Base-by-base conservation (phyloP, 257 asterid species). In the Petunia secreta region DNA sequence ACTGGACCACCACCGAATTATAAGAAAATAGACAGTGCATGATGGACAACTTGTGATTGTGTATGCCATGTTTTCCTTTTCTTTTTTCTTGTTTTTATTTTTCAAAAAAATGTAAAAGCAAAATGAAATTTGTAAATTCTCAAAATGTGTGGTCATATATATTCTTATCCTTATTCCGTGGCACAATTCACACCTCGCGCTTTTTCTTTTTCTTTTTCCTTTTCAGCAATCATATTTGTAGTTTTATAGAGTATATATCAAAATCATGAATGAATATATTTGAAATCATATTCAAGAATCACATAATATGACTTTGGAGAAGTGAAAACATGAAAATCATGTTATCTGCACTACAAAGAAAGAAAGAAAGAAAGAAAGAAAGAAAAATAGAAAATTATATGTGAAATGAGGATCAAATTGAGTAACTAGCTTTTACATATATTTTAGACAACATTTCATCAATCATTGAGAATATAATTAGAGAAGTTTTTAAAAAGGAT, bases 111-210 rank as follows among this genome's bases (percentile, higher is more conserved):
- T 73, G 78, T 73, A 34, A 36, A 43, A 54, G 8, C 0, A 43
- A 34, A 73, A 34, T 50, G 13, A 36, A 73, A 2, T 73, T 73
- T 3, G 50, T 10, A 50, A 50, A 46, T 50, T 34, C 62, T 10
- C 46, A 8, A 73, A 73, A 71, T 73, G 78, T 48, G 36, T 50
- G 78, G 62, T 8, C 62, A 73, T 25, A 50, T 50, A 48, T 71
- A 48, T 48, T 73, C 77, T 11, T 73, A 73, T 73, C 77, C 44
- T 73, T 50, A 34, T 73, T 11, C 41, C 62, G 46, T 73, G 78
- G 78, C 62, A 48, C 46, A 3, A 50, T 71, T 34, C 36, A 48
- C 16, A 71, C 60, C 60, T 71, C 16, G 16, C 2, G 46, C 43
- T 71, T 34, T 1, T 11, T 62, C 9, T 68, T 10, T 50, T 4